Evolutionary conservation across 2,329 filamentous ascomycete genomes (phyloP).

Genomic region (Colletotrichum sp.): DNA sequence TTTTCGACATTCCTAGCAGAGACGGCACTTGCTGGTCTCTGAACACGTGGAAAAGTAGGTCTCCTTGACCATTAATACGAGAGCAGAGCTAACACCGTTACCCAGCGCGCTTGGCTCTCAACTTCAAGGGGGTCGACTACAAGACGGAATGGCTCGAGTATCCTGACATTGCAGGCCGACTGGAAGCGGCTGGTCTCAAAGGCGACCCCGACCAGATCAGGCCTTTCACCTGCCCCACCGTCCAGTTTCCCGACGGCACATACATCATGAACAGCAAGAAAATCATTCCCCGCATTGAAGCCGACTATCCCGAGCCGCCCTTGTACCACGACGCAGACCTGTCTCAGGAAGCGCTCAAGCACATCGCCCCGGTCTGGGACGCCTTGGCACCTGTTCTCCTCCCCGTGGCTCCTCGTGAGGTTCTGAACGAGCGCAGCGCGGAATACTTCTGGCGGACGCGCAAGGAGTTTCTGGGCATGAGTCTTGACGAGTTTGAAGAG

Average conservation of each 20-base stretch:
- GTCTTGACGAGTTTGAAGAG: conserved; percentile 52
- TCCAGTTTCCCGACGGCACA: conserved; percentile 59
- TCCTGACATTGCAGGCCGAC: conserved; percentile 63
- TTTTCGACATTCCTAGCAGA: conserved; percentile 65
- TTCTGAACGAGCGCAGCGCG: conserved; percentile 56
- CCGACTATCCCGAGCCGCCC: conserved; percentile 60
- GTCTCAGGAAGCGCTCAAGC: conserved; percentile 46
- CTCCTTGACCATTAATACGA: neutral
- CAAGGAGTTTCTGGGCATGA: conserved; percentile 51
- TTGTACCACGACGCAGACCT: conserved; percentile 62
- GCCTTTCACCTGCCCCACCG: conserved; percentile 60
- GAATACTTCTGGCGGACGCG: conserved; percentile 64
- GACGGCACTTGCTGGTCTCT: conserved; percentile 62
- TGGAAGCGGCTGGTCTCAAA: conserved; percentile 50
- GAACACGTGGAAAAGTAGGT: conserved; percentile 74
- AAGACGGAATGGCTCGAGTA: conserved; percentile 74
- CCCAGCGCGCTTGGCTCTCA: conserved; percentile 67
- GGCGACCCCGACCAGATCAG: conserved; percentile 44
- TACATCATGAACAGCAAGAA: conserved; percentile 68
- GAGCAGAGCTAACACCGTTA: neutral
- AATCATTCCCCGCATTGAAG: conserved; percentile 66
- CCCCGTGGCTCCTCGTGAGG: conserved; percentile 48
- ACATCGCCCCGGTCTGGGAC: conserved; percentile 36
- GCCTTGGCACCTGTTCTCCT: conserved; percentile 47
- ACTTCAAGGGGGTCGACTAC: conserved; percentile 72